These are phyloP conservation scores for Fusarium bactridioides DNA, from an alignment of 2,329 filamentous ascomycete species.

Conservation along the genomic window DNA sequence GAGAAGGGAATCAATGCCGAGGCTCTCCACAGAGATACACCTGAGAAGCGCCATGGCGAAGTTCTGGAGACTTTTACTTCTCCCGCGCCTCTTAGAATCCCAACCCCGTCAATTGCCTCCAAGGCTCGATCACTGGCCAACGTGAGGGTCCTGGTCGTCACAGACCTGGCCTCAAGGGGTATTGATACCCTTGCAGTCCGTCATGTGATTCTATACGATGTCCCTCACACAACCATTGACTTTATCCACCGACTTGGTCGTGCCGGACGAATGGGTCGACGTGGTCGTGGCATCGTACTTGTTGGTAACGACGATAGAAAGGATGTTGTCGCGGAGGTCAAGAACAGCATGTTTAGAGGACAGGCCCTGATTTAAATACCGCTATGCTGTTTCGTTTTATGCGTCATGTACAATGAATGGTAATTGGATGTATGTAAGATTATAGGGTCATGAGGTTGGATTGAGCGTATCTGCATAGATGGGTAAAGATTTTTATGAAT, in stretches of 20 bases:
- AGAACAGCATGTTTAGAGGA: constrained; percentile 86
- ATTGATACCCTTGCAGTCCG: constrained; percentile 93
- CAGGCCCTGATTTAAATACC: constrained; percentile 72
- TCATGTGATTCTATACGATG: constrained; percentile 93
- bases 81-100: constrained; percentile 51
- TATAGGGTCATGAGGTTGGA: constrained; percentile 5
- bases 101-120: constrained; percentile 41
- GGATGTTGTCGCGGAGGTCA: constrained; percentile 90
- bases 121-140: constrained; percentile 68
- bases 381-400: neutral
- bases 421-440: constrained; percentile 25
- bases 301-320: constrained; percentile 89
- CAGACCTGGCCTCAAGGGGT: constrained; percentile 88
- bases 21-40: constrained; percentile 84
- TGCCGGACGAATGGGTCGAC: constrained; percentile 89
- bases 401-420: constrained; percentile 35
- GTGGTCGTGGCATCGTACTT: constrained; percentile 88
- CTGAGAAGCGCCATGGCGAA: constrained; percentile 78
- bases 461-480: constrained; percentile 6
- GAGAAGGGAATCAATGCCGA: constrained; percentile 89
- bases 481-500: constrained; percentile 8
- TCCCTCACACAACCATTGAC: constrained; percentile 97
- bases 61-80: constrained; percentile 79
- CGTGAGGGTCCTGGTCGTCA: constrained; percentile 92
- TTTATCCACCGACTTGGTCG: constrained; percentile 96